phyloP scores from a whole-genome alignment of 2,329 filamentous ascomycete species.

The Mycosphaerella sp. region DNA sequence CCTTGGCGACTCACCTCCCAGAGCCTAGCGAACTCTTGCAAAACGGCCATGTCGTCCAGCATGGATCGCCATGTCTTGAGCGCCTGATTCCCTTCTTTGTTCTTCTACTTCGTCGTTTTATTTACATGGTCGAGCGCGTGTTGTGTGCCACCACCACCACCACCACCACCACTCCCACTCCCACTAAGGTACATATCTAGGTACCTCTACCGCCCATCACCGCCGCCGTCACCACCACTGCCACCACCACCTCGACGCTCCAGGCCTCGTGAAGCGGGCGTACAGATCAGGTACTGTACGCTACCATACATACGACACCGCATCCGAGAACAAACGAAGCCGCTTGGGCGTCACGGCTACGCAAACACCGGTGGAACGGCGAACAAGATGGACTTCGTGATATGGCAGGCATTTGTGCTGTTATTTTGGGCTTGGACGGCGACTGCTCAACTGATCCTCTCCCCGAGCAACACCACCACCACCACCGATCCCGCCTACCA shows the following conservation, averaged over 20 bases:
- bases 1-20: neutral
- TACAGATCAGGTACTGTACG: neutral
- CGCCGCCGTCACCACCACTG: neutral
- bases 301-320: neutral
- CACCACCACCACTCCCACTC: no score
- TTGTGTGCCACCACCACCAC: neutral
- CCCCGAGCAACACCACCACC: slow-evolving; percentile 13
- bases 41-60: neutral
- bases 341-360: neutral
- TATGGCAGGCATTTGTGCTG: slow-evolving; percentile 7
- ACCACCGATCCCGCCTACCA: slow-evolving; percentile 5
- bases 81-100: neutral
- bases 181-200: no score
- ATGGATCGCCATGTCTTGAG: neutral
- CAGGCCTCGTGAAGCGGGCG: neutral
- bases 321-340: no score
- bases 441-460: slow-evolving; percentile 16
- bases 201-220: no score
- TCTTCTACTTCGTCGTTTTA: no score
- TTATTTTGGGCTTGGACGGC: neutral
- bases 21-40: neutral
- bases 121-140: neutral
- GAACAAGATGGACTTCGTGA: neutral
- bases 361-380: neutral
- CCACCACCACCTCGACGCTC: neutral